Evolutionary conservation across 345 rosid species (phyloP).

Genomic region (Rhodamnia rubescens): DNA sequence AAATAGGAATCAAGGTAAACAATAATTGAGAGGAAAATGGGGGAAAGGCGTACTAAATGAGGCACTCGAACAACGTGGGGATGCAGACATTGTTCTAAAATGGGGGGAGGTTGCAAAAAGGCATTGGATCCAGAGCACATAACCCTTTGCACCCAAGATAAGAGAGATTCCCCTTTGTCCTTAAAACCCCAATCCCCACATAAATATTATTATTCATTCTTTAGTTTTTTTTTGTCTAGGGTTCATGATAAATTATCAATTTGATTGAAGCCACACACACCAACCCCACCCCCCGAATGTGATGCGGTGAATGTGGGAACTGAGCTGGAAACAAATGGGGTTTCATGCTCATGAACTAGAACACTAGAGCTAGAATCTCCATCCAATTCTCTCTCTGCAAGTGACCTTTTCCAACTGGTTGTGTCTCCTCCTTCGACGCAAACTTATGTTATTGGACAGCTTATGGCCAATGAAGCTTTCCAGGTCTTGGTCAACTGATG

Average conservation of each 20-base stretch:
- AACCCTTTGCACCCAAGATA: slow-evolving; percentile 8
- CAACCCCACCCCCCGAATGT: background rate
- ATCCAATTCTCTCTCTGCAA: background rate
- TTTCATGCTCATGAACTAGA: background rate
- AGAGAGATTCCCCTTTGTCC: slow-evolving; percentile 14
- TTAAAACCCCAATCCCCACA: background rate
- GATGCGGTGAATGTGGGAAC: slow-evolving; percentile 24
- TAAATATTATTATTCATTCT: background rate
- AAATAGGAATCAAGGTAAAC: background rate
- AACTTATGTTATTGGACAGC: background rate
- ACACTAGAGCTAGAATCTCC: background rate
- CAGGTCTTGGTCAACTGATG: background rate
- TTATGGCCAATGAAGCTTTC: background rate
- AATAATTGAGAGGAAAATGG: slow-evolving; percentile 10
- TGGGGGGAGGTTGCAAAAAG: background rate
- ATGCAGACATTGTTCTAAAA: slow-evolving; percentile 16
- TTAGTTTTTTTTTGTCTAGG: background rate
- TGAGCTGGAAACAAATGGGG: background rate
- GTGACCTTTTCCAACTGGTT: background rate
- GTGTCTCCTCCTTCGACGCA: background rate
- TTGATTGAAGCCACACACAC: background rate
- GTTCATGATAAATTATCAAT: slow-evolving; percentile 5
- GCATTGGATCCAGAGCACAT: slow-evolving; percentile 26
- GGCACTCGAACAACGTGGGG: slow-evolving; percentile 10
- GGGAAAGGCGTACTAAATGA: background rate